Conservation (phyloP, 2,329 filamentous ascomycete species). For the Elsinoe necatrix region DNA sequence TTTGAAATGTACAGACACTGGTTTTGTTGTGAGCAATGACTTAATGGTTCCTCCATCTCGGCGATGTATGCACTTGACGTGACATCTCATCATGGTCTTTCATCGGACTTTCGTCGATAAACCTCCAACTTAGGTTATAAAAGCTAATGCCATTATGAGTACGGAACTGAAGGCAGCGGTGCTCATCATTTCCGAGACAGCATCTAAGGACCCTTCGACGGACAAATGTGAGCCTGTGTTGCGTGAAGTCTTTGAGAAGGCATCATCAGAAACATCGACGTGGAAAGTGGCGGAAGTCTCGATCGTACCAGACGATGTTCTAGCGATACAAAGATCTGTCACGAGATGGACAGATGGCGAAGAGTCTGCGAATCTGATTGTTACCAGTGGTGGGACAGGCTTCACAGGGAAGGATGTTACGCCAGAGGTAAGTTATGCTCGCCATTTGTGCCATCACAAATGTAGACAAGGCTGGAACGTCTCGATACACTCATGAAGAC, state of each 20-base stretch:
- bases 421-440: conserved; percentile 58
- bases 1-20: conserved; percentile 7
- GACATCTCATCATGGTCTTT: no score
- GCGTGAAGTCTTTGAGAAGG: conserved; percentile 51
- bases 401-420: conserved; percentile 81
- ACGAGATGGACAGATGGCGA: conserved; percentile 62
- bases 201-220: conserved; percentile 65
- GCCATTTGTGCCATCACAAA: background rate
- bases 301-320: conserved; percentile 71
- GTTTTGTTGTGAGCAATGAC: background rate
- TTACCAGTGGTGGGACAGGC: conserved; percentile 88
- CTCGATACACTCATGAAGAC: conserved; percentile 14
- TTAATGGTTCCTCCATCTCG: background rate
- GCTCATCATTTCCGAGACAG: conserved; percentile 85
- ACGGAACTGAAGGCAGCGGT: conserved; percentile 50
- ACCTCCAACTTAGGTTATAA: background rate
- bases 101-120: background rate
- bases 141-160: background rate
- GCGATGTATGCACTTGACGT: background rate
- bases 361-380: conserved; percentile 61
- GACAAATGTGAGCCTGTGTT: conserved; percentile 65
- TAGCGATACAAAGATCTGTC: conserved; percentile 67
- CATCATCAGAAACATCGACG: conserved; percentile 45
- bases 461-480: background rate
- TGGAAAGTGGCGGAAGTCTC: conserved; percentile 63